Conservation (phyloP, 345 rosid genomes). For the Psidium friedrichsthalianum region DNA sequence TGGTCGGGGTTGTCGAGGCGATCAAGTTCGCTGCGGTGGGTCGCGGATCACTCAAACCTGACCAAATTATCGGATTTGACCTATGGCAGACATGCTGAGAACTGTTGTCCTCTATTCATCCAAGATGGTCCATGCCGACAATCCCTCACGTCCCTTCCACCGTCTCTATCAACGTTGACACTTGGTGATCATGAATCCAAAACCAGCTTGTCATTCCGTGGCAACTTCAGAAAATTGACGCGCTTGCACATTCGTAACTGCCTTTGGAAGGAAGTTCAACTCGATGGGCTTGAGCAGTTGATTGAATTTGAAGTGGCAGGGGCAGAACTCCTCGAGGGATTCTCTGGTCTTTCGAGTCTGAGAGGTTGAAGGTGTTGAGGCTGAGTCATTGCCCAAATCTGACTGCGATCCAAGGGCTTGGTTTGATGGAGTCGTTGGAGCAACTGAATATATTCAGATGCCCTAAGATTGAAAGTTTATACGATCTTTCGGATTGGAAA, state of each 20-base stretch:
- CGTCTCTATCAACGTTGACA: background rate
- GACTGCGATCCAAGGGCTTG: background rate
- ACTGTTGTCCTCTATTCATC: accelerated
- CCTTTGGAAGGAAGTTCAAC: background rate
- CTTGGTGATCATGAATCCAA: background rate
- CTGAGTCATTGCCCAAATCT: background rate
- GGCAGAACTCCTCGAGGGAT: background rate
- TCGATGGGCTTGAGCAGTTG: background rate
- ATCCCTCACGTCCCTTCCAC: background rate
- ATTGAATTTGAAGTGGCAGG: background rate
- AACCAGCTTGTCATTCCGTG: background rate
- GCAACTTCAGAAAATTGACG: background rate
- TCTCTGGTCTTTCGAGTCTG: background rate
- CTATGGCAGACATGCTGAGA: accelerated
- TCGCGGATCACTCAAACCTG: background rate
- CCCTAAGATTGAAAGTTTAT: background rate
- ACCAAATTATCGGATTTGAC: background rate
- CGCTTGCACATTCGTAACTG: accelerated
- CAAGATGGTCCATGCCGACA: background rate
- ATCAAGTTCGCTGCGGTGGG: accelerated
- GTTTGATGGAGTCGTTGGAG: background rate
- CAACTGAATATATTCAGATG: background rate
- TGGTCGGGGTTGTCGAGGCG: too few species aligned
- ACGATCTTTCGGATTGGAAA: background rate
- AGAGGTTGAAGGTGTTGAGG: background rate